Evolutionary conservation across 2,329 filamentous ascomycete genomes (phyloP).

Genomic region (Colletotrichum graminicola): DNA sequence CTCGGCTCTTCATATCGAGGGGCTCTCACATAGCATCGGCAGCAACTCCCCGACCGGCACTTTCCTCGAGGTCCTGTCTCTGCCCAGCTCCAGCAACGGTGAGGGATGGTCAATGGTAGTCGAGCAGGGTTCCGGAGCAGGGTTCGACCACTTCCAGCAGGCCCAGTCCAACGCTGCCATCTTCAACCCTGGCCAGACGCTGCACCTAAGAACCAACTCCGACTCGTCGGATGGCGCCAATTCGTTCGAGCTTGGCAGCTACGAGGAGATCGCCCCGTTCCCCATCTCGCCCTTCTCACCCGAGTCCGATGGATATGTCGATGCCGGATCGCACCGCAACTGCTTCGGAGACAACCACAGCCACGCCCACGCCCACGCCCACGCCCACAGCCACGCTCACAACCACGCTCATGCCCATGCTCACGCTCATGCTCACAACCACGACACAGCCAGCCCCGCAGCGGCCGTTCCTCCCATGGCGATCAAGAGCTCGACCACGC

Average conservation of each 20-base stretch:
- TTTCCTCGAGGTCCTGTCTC: conserved; percentile 87
- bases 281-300: conserved; percentile 86
- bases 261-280: conserved; percentile 80
- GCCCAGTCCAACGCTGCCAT: conserved; percentile 72
- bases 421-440: conserved; percentile 54
- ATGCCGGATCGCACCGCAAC: conserved; percentile 70
- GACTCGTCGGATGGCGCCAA: conserved; percentile 82
- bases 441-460: conserved; percentile 73
- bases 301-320: conserved; percentile 79
- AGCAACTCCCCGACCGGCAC: conserved; percentile 62
- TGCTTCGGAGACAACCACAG: conserved; percentile 70
- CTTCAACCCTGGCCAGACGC: conserved; percentile 91
- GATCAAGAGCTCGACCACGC: conserved; percentile 72
- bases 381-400: conserved; percentile 53
- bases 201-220: conserved; percentile 88
- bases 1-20: conserved; percentile 67
- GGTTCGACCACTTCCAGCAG: conserved; percentile 75
- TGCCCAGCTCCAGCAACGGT: conserved; percentile 84
- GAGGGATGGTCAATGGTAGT: conserved; percentile 80
- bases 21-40: conserved; percentile 57
- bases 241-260: conserved; percentile 79
- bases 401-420: conserved; percentile 53
- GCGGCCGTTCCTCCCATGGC: conserved; percentile 76
- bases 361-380: conserved; percentile 53
- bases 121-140: conserved; percentile 47